These are phyloP conservation scores for Suillus variegatus DNA, from an alignment of 768 basidiomycete genomes.

Conservation along the genomic window DNA sequence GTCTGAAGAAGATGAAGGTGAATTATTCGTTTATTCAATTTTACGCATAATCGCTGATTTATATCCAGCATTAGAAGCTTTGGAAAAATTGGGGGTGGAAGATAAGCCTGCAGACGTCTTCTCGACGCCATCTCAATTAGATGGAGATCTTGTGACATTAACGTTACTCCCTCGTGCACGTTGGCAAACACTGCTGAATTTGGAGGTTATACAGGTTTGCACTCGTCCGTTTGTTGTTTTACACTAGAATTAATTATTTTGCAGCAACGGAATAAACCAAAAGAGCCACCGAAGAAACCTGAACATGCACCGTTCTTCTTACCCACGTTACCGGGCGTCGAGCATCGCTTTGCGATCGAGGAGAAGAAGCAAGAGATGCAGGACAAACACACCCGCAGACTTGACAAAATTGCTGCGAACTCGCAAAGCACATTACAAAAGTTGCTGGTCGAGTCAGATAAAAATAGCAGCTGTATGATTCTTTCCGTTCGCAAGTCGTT, in stretches of 20 bases:
- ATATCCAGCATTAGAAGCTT: conserved; percentile 62
- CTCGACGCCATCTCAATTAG: conserved; percentile 85
- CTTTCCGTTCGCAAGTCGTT: conserved; percentile 2
- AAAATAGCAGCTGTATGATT: conserved; percentile 68
- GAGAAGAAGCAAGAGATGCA: conserved; percentile 38
- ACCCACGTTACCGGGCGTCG: conserved; percentile 87
- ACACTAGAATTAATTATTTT: conserved; percentile 1
- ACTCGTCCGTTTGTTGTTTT: neutral
- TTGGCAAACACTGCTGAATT: conserved; percentile 96
- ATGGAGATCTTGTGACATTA: conserved; percentile 89
- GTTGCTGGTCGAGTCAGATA: conserved; percentile 56
- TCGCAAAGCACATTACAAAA: conserved; percentile 72
- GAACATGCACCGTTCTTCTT: conserved; percentile 98
- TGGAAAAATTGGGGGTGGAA: conserved; percentile 62
- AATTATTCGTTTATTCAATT: conserved; percentile 14
- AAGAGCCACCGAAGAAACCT: conserved; percentile 91
- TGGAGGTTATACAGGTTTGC: conserved; percentile 87
- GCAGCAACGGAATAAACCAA: conserved; percentile 95
- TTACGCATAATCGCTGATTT: conserved; percentile 11
- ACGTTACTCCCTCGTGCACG: conserved; percentile 88
- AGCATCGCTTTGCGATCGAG: conserved; percentile 72
- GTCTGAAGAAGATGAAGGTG: conserved; percentile 77
- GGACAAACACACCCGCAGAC: conserved; percentile 46
- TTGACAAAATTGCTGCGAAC: conserved; percentile 52
- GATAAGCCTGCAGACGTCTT: conserved; percentile 70